Base-by-base conservation (phyloP, 441 rosid genomes). In the Bocquillonia castaneifolia region DNA sequence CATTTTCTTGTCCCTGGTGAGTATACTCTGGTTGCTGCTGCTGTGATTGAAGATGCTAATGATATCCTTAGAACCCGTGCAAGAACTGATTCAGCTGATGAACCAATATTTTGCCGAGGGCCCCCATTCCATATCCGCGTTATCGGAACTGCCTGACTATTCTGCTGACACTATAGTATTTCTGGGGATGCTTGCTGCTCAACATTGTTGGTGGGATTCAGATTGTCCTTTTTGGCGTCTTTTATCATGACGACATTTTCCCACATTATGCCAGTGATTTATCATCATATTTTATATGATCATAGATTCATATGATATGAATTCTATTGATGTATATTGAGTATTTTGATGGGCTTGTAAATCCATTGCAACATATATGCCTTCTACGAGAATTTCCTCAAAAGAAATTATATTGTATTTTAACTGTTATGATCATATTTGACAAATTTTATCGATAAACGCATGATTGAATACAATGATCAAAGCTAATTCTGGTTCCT, bases 1-100 rank as follows among this genome's bases (percentile, higher is more conserved):
- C 86, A 90, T 79, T 88, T 92, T 75, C 93, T 92, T 55, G 93
- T 92, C 13, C 99, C 98, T 0, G 99, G 99, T 59, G 98, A 90
- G 78, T 94, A 92, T 80, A 87, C 96, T 3, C 67, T 94, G 74
- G 83, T 84, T 36, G 94, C 97, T 29, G 91, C 97, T n/a, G 97
- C 96, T 4, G 89, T 92, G 15, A 87, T 94, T 6, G 92, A 88
- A 72, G 90, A 89, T 63, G 90, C 96, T 8, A 92, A 84, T 72
- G 92, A 88, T 64, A 78, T 92, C 65, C 90, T 94, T 39, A 81
- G 99, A 79, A 86, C 94, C 64, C 83, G 97, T 53, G 97, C 99
- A 22, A 84, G 77, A 78, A 83, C 91, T 0, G 83, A 78, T 59
- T 87, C 89, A 1, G 77, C 89, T 2, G 91, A 90, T 29, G 98